These are phyloP conservation scores for Blastobotrys petasosporus DNA, from an alignment of 1,139 yeast genomes.

Conservation along the genomic window DNA sequence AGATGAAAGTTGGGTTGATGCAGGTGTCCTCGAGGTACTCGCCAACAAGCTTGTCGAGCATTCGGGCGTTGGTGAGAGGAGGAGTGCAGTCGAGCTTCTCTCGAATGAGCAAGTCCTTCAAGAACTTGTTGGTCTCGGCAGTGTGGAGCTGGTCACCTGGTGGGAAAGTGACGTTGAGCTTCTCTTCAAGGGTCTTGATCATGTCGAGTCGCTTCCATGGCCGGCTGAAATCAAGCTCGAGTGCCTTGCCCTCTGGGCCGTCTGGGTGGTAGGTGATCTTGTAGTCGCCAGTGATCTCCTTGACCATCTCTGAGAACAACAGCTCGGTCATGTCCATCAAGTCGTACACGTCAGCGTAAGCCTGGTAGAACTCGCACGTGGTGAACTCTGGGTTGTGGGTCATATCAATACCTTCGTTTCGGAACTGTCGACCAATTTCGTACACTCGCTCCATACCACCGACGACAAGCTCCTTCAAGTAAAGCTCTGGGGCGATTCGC, in stretches of 20 bases:
- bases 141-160: slow-evolving; percentile 94
- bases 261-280: slow-evolving; percentile 85
- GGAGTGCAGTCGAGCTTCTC: slow-evolving; percentile 89
- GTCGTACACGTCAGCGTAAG: slow-evolving; percentile 89
- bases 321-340: slow-evolving; percentile 96
- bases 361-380: slow-evolving; percentile 94
- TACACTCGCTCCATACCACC: slow-evolving; percentile 98
- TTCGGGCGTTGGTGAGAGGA: slow-evolving; percentile 96
- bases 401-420: slow-evolving; percentile 97
- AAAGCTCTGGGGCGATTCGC: slow-evolving; percentile 98
- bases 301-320: slow-evolving; percentile 95
- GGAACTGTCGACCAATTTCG: slow-evolving; percentile 98
- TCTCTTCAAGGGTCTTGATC: slow-evolving; percentile 92
- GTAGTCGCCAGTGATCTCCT: slow-evolving; percentile 86
- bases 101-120: slow-evolving; percentile 71
- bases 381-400: slow-evolving; percentile 99
- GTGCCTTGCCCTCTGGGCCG: slow-evolving; percentile 69
- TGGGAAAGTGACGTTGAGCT: slow-evolving; percentile 84
- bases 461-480: slow-evolving; percentile 91
- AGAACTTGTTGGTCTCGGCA: slow-evolving; percentile 85
- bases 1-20: slow-evolving; percentile 95
- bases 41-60: slow-evolving; percentile 97
- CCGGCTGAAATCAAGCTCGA: slow-evolving; percentile 81
- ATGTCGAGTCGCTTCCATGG: slow-evolving; percentile 99
- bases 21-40: slow-evolving; percentile 82